Conservation (phyloP, 2,329 filamentous ascomycete genomes). For the Colletotrichum salicis region DNA sequence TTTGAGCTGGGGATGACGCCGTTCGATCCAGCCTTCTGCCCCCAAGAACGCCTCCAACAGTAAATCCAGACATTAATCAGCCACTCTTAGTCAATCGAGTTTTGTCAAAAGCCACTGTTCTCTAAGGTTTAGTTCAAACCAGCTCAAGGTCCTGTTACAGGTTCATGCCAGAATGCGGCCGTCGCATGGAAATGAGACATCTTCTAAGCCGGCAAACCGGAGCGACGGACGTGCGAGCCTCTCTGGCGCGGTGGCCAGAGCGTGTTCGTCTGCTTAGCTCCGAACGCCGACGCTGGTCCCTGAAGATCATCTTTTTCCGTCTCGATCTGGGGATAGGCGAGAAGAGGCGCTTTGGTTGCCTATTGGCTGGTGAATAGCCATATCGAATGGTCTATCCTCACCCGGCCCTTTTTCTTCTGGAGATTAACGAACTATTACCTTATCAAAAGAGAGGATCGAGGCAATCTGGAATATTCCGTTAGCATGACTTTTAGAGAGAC, state of each 20-base stretch:
- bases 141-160: constrained; percentile 7
- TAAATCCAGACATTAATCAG: not conserved
- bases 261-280: constrained; percentile 1
- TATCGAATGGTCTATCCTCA: not conserved
- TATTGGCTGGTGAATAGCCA: not conserved
- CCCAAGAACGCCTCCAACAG: constrained; percentile 10
- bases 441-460: not conserved
- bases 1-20: constrained; percentile 8
- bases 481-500: not conserved
- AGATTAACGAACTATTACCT: not conserved
- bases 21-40: not conserved
- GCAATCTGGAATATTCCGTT: not conserved
- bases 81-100: not conserved
- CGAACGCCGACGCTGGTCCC: not conserved
- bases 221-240: constrained; percentile 4
- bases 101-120: not conserved
- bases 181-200: constrained; percentile 27
- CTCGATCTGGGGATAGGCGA: not conserved
- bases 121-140: not conserved
- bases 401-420: not conserved
- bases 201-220: not conserved
- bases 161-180: constrained; percentile 9
- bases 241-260: constrained; percentile 16
- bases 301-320: constrained; percentile 3
- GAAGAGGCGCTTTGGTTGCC: not conserved